These are phyloP conservation scores for Plasmodium blacklocki DNA, from an alignment of 169 alveolate genomes.

Conservation along the genomic window DNA sequence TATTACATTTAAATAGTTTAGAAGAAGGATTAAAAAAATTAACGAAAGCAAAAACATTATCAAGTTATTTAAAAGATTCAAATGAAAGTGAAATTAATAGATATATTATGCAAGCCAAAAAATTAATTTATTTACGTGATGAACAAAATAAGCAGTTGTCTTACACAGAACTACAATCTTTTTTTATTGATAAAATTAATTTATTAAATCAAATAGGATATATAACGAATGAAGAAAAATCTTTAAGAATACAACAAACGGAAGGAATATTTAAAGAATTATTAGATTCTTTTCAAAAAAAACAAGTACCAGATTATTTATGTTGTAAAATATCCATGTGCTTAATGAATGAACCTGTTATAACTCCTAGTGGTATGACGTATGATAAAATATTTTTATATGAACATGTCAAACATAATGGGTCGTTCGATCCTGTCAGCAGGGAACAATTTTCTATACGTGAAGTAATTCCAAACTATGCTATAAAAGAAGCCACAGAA, in stretches of 20 bases:
- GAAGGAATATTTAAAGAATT: constrained; percentile 79
- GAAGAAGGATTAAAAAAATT: constrained; percentile 86
- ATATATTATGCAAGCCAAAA: constrained; percentile 83
- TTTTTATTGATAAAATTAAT: constrained; percentile 66
- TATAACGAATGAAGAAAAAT: constrained; percentile 76
- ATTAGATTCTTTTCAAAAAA: constrained; percentile 75
- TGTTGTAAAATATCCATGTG: constrained; percentile 91
- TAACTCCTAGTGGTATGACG: constrained; percentile 90
- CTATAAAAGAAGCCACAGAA: constrained; percentile 87
- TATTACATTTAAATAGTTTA: constrained; percentile 85
- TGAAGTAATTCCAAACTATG: constrained; percentile 87
- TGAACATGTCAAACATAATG: constrained; percentile 87
- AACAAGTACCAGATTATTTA: constrained; percentile 86
- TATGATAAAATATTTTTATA: constrained; percentile 86
- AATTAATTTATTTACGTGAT: constrained; percentile 78
- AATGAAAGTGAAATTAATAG: constrained; percentile 83
- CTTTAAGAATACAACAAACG: constrained; percentile 76
- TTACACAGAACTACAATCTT: constrained; percentile 66
- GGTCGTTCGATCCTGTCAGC: constrained; percentile 88
- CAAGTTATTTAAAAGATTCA: constrained; percentile 83
- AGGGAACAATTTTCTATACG: constrained; percentile 77
- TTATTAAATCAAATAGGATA: constrained; percentile 64
- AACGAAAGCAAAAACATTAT: constrained; percentile 83
- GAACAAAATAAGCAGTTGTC: constrained; percentile 78
- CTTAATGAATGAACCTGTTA: constrained; percentile 90